Conservation (phyloP, 345 rosid species). For the Eucalyptus brandiana region DNA sequence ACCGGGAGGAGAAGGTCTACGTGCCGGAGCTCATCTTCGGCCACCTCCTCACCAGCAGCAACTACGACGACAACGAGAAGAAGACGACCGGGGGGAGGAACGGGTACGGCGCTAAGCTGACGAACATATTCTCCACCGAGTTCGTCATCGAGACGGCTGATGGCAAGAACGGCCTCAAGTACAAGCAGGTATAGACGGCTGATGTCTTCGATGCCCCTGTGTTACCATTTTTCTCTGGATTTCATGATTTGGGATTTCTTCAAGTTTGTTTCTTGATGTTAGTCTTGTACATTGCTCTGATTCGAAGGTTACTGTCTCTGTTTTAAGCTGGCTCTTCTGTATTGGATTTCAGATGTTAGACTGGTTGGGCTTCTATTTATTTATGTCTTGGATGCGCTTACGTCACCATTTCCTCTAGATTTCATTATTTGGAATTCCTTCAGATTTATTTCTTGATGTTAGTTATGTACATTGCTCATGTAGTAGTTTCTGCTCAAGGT, state of each 20-base stretch:
- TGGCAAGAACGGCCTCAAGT: conserved; percentile 64
- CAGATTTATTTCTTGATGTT: too few relatives aligned
- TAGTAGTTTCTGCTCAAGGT: neutral
- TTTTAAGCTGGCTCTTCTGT: accelerated
- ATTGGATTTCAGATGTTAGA: accelerated
- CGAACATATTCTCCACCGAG: conserved; percentile 84
- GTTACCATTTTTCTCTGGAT: accelerated
- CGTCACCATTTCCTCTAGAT: accelerated
- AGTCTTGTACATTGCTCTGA: too few relatives aligned
- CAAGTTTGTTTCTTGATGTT: accelerated
- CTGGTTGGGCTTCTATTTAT: too few relatives aligned
- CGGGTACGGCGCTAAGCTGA: conserved; percentile 92
- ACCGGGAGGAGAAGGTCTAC: conserved; percentile 81
- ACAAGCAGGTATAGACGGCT: conserved; percentile 51
- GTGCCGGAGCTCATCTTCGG: conserved; percentile 97
- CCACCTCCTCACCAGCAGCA: conserved; percentile 83
- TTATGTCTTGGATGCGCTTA: too few relatives aligned
- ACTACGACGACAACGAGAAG: conserved; percentile 66
- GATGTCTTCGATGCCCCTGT: accelerated
- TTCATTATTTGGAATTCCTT: too few relatives aligned
- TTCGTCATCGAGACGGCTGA: conserved; percentile 88
- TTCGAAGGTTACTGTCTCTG: too few relatives aligned
- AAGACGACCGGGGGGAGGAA: conserved; percentile 98
- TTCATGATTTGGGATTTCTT: too few relatives aligned
- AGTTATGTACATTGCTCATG: too few relatives aligned